These are phyloP conservation scores for Trichoderma semiorbis DNA, from an alignment of 2,329 filamentous ascomycete species.

Conservation along the genomic window DNA sequence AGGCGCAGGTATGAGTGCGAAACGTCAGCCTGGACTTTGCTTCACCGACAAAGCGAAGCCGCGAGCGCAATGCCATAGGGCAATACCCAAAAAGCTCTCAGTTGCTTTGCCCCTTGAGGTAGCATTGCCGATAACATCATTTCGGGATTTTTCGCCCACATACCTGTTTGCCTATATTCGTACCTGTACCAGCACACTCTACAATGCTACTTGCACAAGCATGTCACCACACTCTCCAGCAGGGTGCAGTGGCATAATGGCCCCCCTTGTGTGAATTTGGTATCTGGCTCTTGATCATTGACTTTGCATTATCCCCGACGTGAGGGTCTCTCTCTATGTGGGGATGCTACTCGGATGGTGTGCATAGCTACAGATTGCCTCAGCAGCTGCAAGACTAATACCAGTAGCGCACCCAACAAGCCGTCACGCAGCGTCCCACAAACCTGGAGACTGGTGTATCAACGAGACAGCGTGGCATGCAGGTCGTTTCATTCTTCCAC, in stretches of 20 bases:
- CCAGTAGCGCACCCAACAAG: background rate
- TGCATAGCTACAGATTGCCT: background rate
- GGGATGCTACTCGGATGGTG: background rate
- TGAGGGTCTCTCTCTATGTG: background rate
- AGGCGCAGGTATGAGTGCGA: background rate
- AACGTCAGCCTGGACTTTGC: background rate
- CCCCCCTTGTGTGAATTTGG: background rate
- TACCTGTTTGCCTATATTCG: background rate
- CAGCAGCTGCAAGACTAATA: background rate
- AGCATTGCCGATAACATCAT: background rate
- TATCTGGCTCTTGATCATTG: background rate
- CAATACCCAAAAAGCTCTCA: background rate
- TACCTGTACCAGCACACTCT: background rate
- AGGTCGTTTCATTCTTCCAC: conserved; percentile 1
- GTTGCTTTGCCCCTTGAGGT: background rate
- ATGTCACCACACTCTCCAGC: background rate
- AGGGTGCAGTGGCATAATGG: background rate
- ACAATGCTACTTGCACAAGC: background rate
- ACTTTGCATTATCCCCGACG: background rate
- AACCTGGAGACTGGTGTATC: conserved; percentile 6
- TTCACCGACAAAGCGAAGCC: background rate
- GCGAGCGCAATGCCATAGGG: background rate
- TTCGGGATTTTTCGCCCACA: background rate
- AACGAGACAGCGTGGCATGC: conserved; percentile 17
- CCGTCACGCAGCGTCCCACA: conserved; percentile 14